phyloP scores from a whole-genome alignment of 257 asterid species.

The Catharanthus roseus region DNA sequence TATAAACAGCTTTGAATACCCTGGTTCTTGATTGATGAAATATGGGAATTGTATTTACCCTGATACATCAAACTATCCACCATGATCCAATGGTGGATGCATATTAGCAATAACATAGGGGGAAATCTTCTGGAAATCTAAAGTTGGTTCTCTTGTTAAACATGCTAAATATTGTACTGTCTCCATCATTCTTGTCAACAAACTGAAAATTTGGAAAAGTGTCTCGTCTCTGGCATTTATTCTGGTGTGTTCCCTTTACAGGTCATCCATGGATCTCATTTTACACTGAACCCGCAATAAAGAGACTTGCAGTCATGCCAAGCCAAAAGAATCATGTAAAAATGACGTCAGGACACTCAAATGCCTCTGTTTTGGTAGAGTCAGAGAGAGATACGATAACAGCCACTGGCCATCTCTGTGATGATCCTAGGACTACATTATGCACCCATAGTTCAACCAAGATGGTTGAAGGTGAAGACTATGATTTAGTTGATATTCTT shows the following conservation, averaged over 20 bases:
- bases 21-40: not conserved
- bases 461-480: slow-evolving; percentile 35
- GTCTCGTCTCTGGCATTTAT: not conserved
- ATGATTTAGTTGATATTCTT: slow-evolving; percentile 53
- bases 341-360: slow-evolving; percentile 37
- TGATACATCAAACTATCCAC: not conserved
- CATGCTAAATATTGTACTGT: not conserved
- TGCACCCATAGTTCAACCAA: slow-evolving; percentile 21
- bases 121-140: not conserved
- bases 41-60: not conserved
- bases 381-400: slow-evolving; percentile 47
- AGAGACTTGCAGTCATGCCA: slow-evolving; percentile 27
- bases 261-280: slow-evolving; percentile 66
- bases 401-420: slow-evolving; percentile 36
- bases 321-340: slow-evolving; percentile 27
- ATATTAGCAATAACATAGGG: not conserved
- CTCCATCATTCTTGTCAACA: not conserved
- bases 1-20: too few relatives aligned
- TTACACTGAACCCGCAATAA: slow-evolving; percentile 35
- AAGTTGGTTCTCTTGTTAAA: not conserved
- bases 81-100: not conserved
- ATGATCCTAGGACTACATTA: slow-evolving; percentile 34
- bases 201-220: not conserved
- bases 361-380: slow-evolving; percentile 34
- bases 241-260: slow-evolving; percentile 19